Conservation (phyloP, 2,329 filamentous ascomycete genomes). For the Pseudogymnoascus sp. region DNA sequence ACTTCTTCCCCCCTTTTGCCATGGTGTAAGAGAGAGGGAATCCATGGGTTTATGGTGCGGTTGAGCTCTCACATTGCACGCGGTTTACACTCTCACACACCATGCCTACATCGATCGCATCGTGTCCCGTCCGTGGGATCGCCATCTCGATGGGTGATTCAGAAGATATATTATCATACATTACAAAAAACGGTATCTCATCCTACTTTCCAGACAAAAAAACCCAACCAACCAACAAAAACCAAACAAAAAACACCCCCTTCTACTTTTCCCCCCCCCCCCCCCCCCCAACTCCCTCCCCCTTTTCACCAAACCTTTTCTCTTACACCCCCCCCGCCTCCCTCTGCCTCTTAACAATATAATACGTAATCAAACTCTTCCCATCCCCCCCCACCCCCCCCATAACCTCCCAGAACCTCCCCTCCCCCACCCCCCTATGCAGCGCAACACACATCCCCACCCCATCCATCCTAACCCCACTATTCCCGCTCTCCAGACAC, state of each 20-base stretch:
- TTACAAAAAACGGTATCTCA: too few relatives aligned
- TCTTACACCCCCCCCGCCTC: neutral
- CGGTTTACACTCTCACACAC: too few relatives aligned
- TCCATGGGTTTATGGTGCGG: too few relatives aligned
- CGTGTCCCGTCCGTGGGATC: too few relatives aligned
- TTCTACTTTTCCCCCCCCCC: neutral
- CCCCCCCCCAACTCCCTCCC: slow-evolving; percentile 24
- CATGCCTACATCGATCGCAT: too few relatives aligned
- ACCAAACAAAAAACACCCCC: neutral
- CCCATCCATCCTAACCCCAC: slow-evolving; percentile 63
- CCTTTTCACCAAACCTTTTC: slow-evolving; percentile 37
- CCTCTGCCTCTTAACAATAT: slow-evolving; percentile 54
- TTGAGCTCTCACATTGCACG: too few relatives aligned
- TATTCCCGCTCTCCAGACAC: slow-evolving; percentile 52
- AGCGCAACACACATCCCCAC: slow-evolving; percentile 69
- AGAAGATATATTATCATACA: too few relatives aligned
- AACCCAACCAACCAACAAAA: too few relatives aligned
- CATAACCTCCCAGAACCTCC: slow-evolving; percentile 58
- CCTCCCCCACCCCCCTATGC: slow-evolving; percentile 52
- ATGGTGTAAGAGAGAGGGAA: too few relatives aligned
- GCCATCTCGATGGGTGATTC: too few relatives aligned
- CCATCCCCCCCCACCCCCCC: slow-evolving; percentile 59
- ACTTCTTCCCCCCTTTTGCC: too few relatives aligned
- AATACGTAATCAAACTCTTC: slow-evolving; percentile 71
- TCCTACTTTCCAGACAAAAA: too few relatives aligned